Base-by-base conservation (phyloP, 169 alveolate genomes). In the Eimeria falciformis region DNA sequence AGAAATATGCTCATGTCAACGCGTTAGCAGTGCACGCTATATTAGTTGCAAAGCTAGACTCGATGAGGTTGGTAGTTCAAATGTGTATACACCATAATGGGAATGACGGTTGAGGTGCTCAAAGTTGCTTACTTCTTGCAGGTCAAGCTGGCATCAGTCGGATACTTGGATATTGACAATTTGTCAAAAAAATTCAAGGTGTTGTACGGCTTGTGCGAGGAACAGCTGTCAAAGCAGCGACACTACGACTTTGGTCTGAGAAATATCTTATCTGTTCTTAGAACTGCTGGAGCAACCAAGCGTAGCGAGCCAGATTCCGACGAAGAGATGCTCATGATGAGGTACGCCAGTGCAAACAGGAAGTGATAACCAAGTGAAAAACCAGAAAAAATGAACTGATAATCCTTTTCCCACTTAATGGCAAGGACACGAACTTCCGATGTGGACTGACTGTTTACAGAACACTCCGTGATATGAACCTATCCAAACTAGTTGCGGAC, bases 221-320 rank as follows among this genome's bases (percentile, higher is more conserved):
- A 97, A 92, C 98, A 98, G 94, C 97, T 98, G 78, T 97, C 99
- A 68, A 97, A 97, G 94, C 98, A 98, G 96, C 95, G 98, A 87
- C 99, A 97, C 94, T 98, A 98, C 91, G 99, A 98, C 91, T 98
- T 97, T 94, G 99, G 99, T 87, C 95, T 98, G 82, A 95, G 99
- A 92, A 98, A 97, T 93, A 97, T 98, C 78, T 96, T 97, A 69
- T 97, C 99, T 83, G 99, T 98, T 37, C 96, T 98, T 77, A 97
- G 99, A 92, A 97, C 98, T 82, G 99, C 99, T 65, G 99, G 99
- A 65, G 96, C 96, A 29, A 97, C 97, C 71, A 97, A 97, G 96
- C 95, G 99, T 86, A 90, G 95, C 73, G 98, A 97, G 94, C 95
- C 96, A 2, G 96, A 94, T 27, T 94, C 98, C 2, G 98, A 97